phyloP scores from a whole-genome alignment of 2,329 filamentous ascomycete species.

The Talaromyces pinophilus region DNA sequence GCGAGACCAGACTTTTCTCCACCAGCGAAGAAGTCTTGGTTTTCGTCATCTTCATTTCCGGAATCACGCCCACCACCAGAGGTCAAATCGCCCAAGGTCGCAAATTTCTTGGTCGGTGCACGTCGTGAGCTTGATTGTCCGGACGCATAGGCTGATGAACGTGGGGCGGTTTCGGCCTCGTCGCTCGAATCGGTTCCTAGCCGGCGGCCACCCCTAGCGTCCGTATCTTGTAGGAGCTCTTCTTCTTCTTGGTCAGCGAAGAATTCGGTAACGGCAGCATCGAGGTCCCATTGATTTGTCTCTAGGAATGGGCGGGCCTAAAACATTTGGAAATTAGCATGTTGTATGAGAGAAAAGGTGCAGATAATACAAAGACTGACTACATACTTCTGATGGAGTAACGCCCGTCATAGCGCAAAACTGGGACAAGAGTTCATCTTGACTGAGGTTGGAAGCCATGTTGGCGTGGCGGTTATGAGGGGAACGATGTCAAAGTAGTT shows the following conservation, averaged over 20 bases:
- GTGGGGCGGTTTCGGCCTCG: conserved; percentile 35
- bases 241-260: conserved; percentile 54
- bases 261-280: conserved; percentile 62
- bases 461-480: conserved; percentile 21
- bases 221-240: conserved; percentile 36
- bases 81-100: conserved; percentile 49
- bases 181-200: conserved; percentile 29
- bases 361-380: neutral
- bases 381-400: conserved; percentile 50
- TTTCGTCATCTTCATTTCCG: conserved; percentile 56
- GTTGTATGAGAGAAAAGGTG: neutral
- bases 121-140: conserved; percentile 33
- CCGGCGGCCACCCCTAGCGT: conserved; percentile 29
- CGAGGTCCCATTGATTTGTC: conserved; percentile 66
- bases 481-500: neutral
- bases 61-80: conserved; percentile 39
- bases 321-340: neutral
- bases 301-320: conserved; percentile 69
- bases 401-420: conserved; percentile 61
- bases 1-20: conserved; percentile 69
- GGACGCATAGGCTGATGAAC: conserved; percentile 34
- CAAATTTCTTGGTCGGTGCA: conserved; percentile 49
- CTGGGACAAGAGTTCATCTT: conserved; percentile 51
- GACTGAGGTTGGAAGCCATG: conserved; percentile 40
- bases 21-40: conserved; percentile 63